Base-by-base conservation (phyloP, 345 rosid species). In the Rubroshorea leprosula region DNA sequence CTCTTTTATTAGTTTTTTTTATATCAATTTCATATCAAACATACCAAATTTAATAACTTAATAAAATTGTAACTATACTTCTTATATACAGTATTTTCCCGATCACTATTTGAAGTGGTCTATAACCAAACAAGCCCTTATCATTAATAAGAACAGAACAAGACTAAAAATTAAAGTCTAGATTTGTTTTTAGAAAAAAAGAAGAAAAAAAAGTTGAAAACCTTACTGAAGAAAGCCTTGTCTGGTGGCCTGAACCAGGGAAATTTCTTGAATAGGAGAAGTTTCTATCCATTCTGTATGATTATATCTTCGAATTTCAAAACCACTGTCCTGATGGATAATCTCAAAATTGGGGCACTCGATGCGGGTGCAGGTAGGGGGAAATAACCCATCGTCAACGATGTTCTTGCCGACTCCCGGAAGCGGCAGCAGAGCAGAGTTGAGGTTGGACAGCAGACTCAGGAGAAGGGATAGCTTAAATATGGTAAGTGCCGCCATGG, bases 341-440 rank as follows among this genome's bases (percentile, higher is more conserved):
- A 81, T 60, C 12, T 81, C 74, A 49, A 73, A 88, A 57, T 48
- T 71, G 0, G 98, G 96, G 65, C 98, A 88, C 67, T 91, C 96
- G 52, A 91, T 88, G 49, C 86, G 71, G 65, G 55, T 70, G 72
- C 98, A 91, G 14, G 88, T 22, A 0, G 96, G 90, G 3, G 97
- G 91, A 51, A 65, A 73, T n/a, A 44, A 14, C 6, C 47, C 47
- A 44, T 44, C 47, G 2, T 41, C 68, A 7, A 60, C 61, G 1
- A 1, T 20, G 21, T 31, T 51, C 50, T 55, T 50, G 13, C 21
- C 39, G 29, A 72, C 23, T 56, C 49, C 64, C 31, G 56, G 43
- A 0, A 44, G 21, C 41, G 54, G 27, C 1, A 44, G 18, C 27
- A 61, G 62, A 26, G 62, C 59, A 49, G 61, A 31, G 43, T 62